These are phyloP conservation scores for Pseudogymnoascus sp. DNA, from an alignment of 2,329 filamentous ascomycete species.

Conservation along the genomic window DNA sequence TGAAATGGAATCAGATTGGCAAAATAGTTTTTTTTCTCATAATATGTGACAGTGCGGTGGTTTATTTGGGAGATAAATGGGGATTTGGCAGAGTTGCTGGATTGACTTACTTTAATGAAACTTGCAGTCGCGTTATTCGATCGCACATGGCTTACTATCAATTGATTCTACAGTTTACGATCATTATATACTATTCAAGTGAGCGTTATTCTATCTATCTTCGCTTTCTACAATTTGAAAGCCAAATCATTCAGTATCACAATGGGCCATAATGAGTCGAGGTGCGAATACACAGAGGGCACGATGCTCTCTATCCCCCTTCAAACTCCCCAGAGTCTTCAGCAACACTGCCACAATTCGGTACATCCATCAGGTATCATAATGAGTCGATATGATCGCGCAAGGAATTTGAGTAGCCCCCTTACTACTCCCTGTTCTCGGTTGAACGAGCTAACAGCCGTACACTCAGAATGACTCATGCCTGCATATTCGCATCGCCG, in stretches of 20 bases:
- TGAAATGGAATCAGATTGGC: constrained; percentile 4
- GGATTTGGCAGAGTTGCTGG: not conserved
- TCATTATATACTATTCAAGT: not conserved
- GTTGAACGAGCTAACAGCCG: not conserved
- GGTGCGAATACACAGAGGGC: not conserved
- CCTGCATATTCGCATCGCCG: not conserved
- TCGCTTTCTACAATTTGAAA: not conserved
- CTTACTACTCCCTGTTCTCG: not conserved
- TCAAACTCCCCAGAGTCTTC: not conserved
- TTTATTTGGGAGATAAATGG: not conserved
- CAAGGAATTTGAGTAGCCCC: not conserved
- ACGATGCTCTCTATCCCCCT: not conserved
- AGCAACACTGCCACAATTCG: not conserved
- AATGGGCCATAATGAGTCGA: constrained; percentile 1
- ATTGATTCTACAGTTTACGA: not conserved
- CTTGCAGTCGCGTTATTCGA: not conserved
- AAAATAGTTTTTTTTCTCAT: constrained; percentile 3
- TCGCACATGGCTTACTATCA: not conserved
- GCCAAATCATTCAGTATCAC: not conserved
- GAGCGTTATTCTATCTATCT: constrained; percentile 1
- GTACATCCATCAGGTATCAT: not conserved
- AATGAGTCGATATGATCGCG: not conserved
- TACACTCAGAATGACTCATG: constrained; percentile 4
- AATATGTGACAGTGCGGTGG: not conserved
- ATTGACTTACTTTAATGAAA: not conserved